Evolutionary conservation across 768 basidiomycete species (phyloP), one percentile per base, ranked within the genome.

Genomic region (Brasilioporus rufonigricans): DNA sequence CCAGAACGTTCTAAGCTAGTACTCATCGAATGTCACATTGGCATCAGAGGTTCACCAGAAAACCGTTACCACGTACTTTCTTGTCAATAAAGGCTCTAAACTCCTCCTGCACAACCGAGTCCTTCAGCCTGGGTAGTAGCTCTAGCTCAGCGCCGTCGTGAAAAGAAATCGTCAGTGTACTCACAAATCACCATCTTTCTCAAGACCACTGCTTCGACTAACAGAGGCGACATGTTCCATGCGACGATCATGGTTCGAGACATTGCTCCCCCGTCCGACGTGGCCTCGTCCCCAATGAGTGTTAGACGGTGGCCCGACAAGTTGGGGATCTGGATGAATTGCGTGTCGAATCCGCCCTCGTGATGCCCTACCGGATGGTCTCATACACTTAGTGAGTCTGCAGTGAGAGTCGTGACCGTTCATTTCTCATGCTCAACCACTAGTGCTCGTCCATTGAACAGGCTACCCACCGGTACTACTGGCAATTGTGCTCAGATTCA

Each of bases 151-250:
- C 57, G 67, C 51, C 62, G 67, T 78, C 68, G 74, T 16, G n/a
- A 50, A 33, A 16, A 36, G 21, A 48, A 24, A 39, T 23, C 11
- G n/a, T 7, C 18, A n/a, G 7, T 36, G 26, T 12, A 65, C 89
- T 79, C 70, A 91, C 89, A 80, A 78, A 71, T 90, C 85, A 36
- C 89, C 88, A 56, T 83, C 87, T 60, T 80, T 83, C 61, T 86
- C 85, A 24, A 90, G 65, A 11, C 89, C 88, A 59, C 89, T 85
- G 61, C 87, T 89, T 38, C 89, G 78, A 64, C 89, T 91, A 44
- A 90, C 81, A 2, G 87, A 87, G 2, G 88, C 78, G 45, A 91
- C 79, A 47, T 80, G 71, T 54, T 87, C 82, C 83, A 89, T 85
- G 41, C 73, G 78, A 53, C 47, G 61, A 46, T 55, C 48, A 45